phyloP scores from a whole-genome alignment of 2,329 filamentous ascomycete species.

The Colletotrichum filicis region DNA sequence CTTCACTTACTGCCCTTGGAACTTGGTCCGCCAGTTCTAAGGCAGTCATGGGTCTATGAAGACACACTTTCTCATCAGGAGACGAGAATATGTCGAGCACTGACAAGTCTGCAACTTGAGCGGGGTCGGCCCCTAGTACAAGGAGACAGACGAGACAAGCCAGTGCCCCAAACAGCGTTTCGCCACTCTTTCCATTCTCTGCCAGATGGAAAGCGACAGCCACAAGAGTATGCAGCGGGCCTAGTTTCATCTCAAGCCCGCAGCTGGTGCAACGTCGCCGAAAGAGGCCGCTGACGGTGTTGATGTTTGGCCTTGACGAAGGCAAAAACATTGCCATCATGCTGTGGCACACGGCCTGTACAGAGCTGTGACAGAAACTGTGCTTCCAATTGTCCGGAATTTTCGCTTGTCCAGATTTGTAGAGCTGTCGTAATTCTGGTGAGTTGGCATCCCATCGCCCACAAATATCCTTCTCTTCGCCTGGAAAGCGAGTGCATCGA shows the following conservation, averaged over 20 bases:
- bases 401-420: slow-evolving; percentile 38
- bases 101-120: not conserved
- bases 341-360: slow-evolving; percentile 49
- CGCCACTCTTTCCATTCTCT: slow-evolving; percentile 42
- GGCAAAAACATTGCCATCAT: slow-evolving; percentile 42
- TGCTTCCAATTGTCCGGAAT: slow-evolving; percentile 54
- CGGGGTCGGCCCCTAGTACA: slow-evolving; percentile 39
- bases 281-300: slow-evolving; percentile 6
- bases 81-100: not conserved
- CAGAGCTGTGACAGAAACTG: slow-evolving; percentile 55
- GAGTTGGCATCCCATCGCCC: slow-evolving; percentile 56
- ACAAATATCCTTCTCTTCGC: slow-evolving; percentile 54
- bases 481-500: slow-evolving; percentile 42
- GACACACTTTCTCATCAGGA: not conserved
- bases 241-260: slow-evolving; percentile 43
- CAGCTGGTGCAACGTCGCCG: slow-evolving; percentile 38
- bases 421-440: slow-evolving; percentile 43
- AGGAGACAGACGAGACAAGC: slow-evolving; percentile 48
- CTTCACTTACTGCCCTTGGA: not conserved
- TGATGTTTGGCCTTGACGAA: slow-evolving; percentile 23
- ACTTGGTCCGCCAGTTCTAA: not conserved
- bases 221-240: slow-evolving; percentile 49
- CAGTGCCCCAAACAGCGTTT: slow-evolving; percentile 52
- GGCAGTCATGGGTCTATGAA: not conserved
- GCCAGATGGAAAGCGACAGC: slow-evolving; percentile 47